Evolutionary conservation across 2,329 filamentous ascomycete genomes (phyloP).

Genomic region (Talaromyces sp.): DNA sequence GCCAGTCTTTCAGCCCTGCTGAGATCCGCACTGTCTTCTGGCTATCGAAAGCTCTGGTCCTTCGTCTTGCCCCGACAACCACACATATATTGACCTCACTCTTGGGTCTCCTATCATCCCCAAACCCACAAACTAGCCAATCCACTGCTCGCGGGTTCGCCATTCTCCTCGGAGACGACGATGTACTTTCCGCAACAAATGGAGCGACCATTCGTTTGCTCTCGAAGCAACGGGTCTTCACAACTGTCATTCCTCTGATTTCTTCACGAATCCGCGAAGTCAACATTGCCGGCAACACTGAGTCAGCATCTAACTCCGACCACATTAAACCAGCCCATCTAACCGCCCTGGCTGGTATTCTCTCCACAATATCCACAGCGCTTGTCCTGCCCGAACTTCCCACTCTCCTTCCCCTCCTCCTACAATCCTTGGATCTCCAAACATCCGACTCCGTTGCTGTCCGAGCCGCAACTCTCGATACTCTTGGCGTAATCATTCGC

Average conservation of each 20-base stretch:
- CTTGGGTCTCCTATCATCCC: constrained; percentile 45
- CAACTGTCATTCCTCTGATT: constrained; percentile 60
- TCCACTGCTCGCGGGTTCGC: constrained; percentile 60
- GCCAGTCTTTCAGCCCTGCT: constrained; percentile 35
- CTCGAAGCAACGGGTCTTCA: constrained; percentile 66
- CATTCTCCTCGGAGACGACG: constrained; percentile 62
- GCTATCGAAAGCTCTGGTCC: constrained; percentile 61
- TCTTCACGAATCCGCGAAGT: constrained; percentile 54
- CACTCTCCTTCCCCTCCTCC: constrained; percentile 61
- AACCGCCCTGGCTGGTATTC: constrained; percentile 63
- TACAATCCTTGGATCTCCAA: constrained; percentile 64
- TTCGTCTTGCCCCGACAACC: constrained; percentile 55
- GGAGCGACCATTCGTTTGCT: constrained; percentile 64
- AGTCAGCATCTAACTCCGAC: constrained; percentile 25
- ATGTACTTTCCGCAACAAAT: constrained; percentile 63
- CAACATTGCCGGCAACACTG: constrained; percentile 39
- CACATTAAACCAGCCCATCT: constrained; percentile 63
- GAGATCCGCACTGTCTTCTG: constrained; percentile 62
- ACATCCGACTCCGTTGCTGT: constrained; percentile 52
- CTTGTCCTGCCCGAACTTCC: constrained; percentile 63
- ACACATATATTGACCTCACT: constrained; percentile 56
- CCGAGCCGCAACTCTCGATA: constrained; percentile 63
- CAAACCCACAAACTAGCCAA: constrained; percentile 52
- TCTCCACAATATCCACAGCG: constrained; percentile 61
- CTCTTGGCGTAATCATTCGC: constrained; percentile 59